These are phyloP conservation scores for Maudiozyma humilis DNA, from an alignment of 1,139 yeast genomes.

Conservation along the genomic window DNA sequence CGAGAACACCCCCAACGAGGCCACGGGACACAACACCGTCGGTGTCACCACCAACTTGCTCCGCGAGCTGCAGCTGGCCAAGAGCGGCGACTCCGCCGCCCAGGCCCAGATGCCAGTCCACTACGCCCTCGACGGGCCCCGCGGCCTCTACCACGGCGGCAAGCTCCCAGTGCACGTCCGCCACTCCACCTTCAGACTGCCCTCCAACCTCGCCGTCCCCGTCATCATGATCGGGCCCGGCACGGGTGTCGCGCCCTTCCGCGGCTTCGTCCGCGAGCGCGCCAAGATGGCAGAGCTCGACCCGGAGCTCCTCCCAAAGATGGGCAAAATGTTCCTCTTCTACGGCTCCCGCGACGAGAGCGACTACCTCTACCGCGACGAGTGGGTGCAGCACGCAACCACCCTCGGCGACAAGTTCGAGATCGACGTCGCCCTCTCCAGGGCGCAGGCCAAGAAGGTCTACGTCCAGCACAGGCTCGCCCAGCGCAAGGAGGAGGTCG, in stretches of 20 bases:
- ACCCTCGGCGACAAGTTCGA: constrained; percentile 58
- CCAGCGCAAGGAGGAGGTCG: constrained; percentile 49
- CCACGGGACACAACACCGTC: constrained; percentile 20
- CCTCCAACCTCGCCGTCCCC: constrained; percentile 78
- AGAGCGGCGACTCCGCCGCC: constrained; percentile 36
- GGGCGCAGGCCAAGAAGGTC: constrained; percentile 59
- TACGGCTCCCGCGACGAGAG: constrained; percentile 78
- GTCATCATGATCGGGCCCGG: constrained; percentile 95
- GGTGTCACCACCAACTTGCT: constrained; percentile 92
- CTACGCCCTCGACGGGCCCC: constrained; percentile 78
- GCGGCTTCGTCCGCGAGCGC: constrained; percentile 87
- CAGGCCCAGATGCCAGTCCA: constrained; percentile 38
- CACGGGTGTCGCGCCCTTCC: constrained; percentile 96
- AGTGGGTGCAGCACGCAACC: constrained; percentile 70
- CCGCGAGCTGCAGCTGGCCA: constrained; percentile 56
- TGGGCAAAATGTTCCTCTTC: constrained; percentile 72
- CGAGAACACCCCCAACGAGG: constrained; percentile 47
- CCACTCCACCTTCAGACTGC: constrained; percentile 89
- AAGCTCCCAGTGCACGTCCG: constrained; percentile 88
- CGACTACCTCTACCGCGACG: constrained; percentile 77
- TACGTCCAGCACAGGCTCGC: constrained; percentile 78
- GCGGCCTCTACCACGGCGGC: constrained; percentile 45
- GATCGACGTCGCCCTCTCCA: constrained; percentile 77
- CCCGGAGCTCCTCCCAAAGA: constrained; percentile 34
- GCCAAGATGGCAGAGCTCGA: constrained; percentile 43